Evolutionary conservation across 306 rosid genomes (phyloP), one percentile per base, ranked within the genome.

Genomic region (Sindora glabra): DNA sequence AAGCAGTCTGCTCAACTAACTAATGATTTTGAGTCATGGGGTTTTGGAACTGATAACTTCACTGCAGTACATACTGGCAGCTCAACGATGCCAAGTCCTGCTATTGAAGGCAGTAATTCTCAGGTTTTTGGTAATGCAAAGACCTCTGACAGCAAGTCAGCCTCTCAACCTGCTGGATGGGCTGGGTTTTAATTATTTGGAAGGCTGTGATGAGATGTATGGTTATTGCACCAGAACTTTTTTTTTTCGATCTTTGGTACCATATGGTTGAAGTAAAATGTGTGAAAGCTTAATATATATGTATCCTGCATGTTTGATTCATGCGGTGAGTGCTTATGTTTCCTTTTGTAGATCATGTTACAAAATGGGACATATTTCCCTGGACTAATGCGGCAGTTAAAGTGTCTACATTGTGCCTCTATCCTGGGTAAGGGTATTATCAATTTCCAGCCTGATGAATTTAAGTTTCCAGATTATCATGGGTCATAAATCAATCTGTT

Each of bases 101-200:
- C 55, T 1, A 45, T 65, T 57, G 89, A 74, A 26, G 84, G 89
- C 47, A 72, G 72, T 33, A 77, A 56, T 59, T 40, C 90, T 56
- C 86, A 65, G 73, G 51, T 2, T 18, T 58, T 65, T 42, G 77
- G 78, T 15, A 85, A 76, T 45, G 57, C 83, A 23, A 87, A 77
- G 64, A 64, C 57, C 23, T 52, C 34, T 46, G 87, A 83, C 69
- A 68, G 45, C 75, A 83, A 86, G 59, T 34, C 86, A 56, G 48
- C 80, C 67, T 71, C 90, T 63, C 96, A 86, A 74, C 98, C 98
- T 48, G 86, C 96, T 49, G 98, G 98, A 12, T 92, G 98, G 98
- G 95, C 98, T 39, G 98, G 98, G 59, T 92, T 92, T 74, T 88
- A 74, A 84, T 56, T 5, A 4, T 32, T 36, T 59, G 59, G 21